Percentiles rank a stretch among this genome's conserved stretches.
Evolutionary conservation across 2,329 filamentous ascomycete genomes (phyloP).

Genomic region (Colletotrichum sp.): DNA sequence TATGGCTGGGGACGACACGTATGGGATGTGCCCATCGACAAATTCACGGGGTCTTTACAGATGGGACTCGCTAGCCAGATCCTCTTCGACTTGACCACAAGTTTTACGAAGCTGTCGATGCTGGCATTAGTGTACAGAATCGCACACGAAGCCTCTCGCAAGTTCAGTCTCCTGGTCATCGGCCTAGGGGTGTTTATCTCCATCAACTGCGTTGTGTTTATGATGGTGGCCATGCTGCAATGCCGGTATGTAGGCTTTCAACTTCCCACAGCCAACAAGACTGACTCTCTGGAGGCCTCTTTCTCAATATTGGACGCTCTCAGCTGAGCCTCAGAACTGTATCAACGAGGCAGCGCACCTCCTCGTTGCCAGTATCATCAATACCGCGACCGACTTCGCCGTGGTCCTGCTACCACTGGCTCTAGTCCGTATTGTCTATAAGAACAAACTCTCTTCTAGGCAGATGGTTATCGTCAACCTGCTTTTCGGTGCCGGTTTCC

Average conservation of each 20-base stretch:
- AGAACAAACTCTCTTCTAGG: conserved; percentile 46
- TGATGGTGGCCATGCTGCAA: conserved; percentile 40
- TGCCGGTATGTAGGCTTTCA: conserved; percentile 35
- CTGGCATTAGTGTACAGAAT: conserved; percentile 42
- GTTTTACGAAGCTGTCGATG: conserved; percentile 45
- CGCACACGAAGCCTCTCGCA: conserved; percentile 32
- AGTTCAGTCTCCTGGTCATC: conserved; percentile 33
- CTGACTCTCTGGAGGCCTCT: conserved; percentile 33
- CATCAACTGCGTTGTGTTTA: conserved; percentile 36
- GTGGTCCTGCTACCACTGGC: conserved; percentile 57
- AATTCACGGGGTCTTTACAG: conserved; percentile 27
- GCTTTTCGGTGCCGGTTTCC: conserved; percentile 55
- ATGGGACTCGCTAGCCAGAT: conserved; percentile 36
- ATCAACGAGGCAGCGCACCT: conserved; percentile 57
- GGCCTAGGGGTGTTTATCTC: conserved; percentile 33
- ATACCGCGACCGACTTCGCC: conserved; percentile 63
- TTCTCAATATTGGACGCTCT: conserved; percentile 41
- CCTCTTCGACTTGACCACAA: conserved; percentile 41
- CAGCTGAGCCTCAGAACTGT: conserved; percentile 37
- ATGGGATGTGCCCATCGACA: conserved; percentile 33
- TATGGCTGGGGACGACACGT: conserved; percentile 36
- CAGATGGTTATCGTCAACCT: conserved; percentile 50
- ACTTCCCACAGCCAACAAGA: conserved; percentile 22
- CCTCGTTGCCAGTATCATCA: conserved; percentile 60
- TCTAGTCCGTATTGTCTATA: conserved; percentile 35